Base-by-base conservation (phyloP, 2,329 filamentous ascomycete genomes). In the Periconia sp. region DNA sequence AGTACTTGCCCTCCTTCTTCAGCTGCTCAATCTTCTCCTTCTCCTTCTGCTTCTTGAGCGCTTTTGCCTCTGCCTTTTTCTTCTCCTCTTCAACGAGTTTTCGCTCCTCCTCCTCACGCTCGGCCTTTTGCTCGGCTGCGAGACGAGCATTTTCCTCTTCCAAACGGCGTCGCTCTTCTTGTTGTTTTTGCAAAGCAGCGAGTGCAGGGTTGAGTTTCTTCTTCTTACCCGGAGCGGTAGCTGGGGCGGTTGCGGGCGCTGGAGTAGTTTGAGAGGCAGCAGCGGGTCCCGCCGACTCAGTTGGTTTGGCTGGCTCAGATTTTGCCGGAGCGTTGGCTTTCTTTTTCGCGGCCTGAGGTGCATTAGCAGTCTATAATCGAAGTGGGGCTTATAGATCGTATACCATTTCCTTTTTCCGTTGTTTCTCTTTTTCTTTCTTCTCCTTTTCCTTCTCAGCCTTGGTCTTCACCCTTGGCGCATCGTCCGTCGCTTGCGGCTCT, bases 371-470 rank as follows among this genome's bases (percentile, higher is more conserved):
- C 21, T 15, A 6, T 9, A 32, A 4, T 16, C 16, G 7, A 32
- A 18, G 7, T 11, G 24, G 11, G 28, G 15, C 13, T 11, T 12
- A 2, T 25, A 4, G 17, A 24, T 22, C 15, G 50, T 77, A 44
- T 70, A 94, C 90, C 83, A 97, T 88, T 73, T 99, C 94, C 84
- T 92, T 99, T 78, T 99, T 99, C 57, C 92, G 82, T 76, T 94
- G 89, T 84, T 99, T 99, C 78, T 99, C 94, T 49, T 90, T 85
- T 77, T 99, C 94, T 77, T 96, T 99, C 81, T 92, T 97, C 65
- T 92, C 80, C 74, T 90, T 95, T 72, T 99, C 94, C 78, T 99
- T 99, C 77, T 99, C 92, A 45, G 95, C 94, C 82, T 97, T 99
- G 26, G 90, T 95, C 75, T 97, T 85, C 35, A 97, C 80, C 41